Evolutionary conservation across 2,329 filamentous ascomycete genomes (phyloP), one percentile per base, ranked within the genome.

Genomic region (Trichoderma cornu-damae): DNA sequence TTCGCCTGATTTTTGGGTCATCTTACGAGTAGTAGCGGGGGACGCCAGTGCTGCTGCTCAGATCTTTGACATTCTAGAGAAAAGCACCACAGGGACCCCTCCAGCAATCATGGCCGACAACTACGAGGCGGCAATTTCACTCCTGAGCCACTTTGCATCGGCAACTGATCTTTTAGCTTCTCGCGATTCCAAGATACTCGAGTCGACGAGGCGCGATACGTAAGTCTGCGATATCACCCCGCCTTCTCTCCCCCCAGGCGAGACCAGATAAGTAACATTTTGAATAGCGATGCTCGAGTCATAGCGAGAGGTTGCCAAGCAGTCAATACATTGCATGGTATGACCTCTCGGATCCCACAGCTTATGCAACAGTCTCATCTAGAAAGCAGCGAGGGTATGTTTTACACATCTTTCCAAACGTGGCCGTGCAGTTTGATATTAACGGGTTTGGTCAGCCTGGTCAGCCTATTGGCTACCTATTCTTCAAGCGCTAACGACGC

Each of bases 401-500:
- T 16, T 14, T 8, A 28, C 14, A 40, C 20, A 34, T 16, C 14
- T 11, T n/a, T 34, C 4, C 7, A 9, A 37, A 6, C 26, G 12
- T 8, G 6, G 12, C 7, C 26, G 28, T 37, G 12, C 12, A 6
- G 12, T 47, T 18, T 48, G 49, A 52, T 40, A 32, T 48, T 67
- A 35, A 69, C 53, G 22, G 30, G 9, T 38, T 32, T 20, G 5
- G 46, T n/a, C 61, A 89, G 94, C 94, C 12, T 99, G 94, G 94
- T 91, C 90, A 50, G 90, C 94, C 7, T 99, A 99, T 71, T 99
- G 94, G 94, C 86, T 92, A 12, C 94, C 93, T 1, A 91, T 99
- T 24, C 94, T 99, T 72, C 85, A 90, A 64, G 89, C 90, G 5
- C 76, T 99, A 16, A 94, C 89, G 3, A 85, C 84, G 4, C 94